A percentile compares a stretch with the other conserved stretches of the same genome.
These are phyloP conservation scores for Teratosphaeria viscida DNA, from an alignment of 2,329 filamentous ascomycete species.

Conservation along the genomic window DNA sequence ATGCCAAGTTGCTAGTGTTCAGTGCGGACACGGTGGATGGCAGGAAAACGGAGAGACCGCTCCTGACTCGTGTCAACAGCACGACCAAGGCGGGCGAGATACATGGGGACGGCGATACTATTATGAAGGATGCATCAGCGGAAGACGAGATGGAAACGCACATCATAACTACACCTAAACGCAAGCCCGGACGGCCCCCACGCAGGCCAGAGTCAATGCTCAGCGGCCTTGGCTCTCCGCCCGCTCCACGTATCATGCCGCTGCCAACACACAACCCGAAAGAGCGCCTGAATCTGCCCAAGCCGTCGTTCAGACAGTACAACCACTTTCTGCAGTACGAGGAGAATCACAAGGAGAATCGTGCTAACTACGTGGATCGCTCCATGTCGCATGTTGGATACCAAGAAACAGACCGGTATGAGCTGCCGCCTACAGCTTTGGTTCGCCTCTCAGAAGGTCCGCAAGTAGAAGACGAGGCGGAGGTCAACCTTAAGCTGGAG, in stretches of 20 bases:
- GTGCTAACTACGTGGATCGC: slow-evolving; percentile 79
- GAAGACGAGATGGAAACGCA: slow-evolving; percentile 5
- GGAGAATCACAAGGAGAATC: slow-evolving; percentile 72
- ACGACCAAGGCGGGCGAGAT: slow-evolving; percentile 12
- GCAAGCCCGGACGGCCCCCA: slow-evolving; percentile 55
- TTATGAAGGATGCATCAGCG: slow-evolving; percentile 15
- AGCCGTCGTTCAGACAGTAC: slow-evolving; percentile 64
- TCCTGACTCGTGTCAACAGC: slow-evolving; percentile 12
- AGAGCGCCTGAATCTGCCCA: slow-evolving; percentile 67
- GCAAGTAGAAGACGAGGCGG: slow-evolving; percentile 53
- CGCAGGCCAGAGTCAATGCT: slow-evolving; percentile 52
- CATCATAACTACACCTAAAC: slow-evolving; percentile 30
- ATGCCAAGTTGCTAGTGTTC: slow-evolving; percentile 67
- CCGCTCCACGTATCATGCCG: slow-evolving; percentile 59
- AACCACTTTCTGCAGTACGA: slow-evolving; percentile 73
- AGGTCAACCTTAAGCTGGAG: slow-evolving; percentile 40
- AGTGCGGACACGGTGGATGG: slow-evolving; percentile 79
- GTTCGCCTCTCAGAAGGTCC: slow-evolving; percentile 52
- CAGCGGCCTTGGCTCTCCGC: slow-evolving; percentile 48
- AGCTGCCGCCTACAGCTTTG: slow-evolving; percentile 63
- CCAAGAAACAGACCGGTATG: slow-evolving; percentile 85
- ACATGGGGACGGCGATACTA: slow-evolving; percentile 1
- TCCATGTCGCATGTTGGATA: slow-evolving; percentile 94
- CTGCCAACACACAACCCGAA: slow-evolving; percentile 70
- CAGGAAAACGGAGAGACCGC: slow-evolving; percentile 38